Conservation (phyloP, 164 flowering plant species). For the Santalum album region DNA sequence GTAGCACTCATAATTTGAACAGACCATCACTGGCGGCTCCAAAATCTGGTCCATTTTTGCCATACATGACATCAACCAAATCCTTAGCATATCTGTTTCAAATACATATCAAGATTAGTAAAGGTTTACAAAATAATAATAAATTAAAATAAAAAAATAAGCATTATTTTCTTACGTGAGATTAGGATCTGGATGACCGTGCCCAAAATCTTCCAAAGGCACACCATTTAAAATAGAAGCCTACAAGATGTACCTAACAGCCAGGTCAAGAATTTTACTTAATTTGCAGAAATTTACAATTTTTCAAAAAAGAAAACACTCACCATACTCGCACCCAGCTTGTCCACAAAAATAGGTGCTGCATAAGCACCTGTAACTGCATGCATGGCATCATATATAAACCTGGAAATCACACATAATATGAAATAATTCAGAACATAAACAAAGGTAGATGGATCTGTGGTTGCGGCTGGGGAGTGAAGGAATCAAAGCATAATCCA, state of each 20-base stretch:
- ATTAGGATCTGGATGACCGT: slow-evolving; percentile 99
- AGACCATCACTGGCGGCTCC: slow-evolving; percentile 99
- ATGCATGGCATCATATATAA: slow-evolving; percentile 97
- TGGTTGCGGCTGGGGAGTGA: too few relatives aligned
- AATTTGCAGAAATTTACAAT: not conserved
- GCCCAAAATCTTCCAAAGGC: slow-evolving; percentile 96
- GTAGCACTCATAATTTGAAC: slow-evolving; percentile 8
- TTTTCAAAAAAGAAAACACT: slow-evolving; percentile 12
- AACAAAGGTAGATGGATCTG: not conserved
- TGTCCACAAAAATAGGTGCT: slow-evolving; percentile 89
- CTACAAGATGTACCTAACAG: slow-evolving; percentile 34
- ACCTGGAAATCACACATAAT: slow-evolving; percentile 42
- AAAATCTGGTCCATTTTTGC: slow-evolving; percentile 79
- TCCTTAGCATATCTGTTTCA: slow-evolving; percentile 86
- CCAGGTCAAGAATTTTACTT: slow-evolving; percentile 10
- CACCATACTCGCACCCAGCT: slow-evolving; percentile 75
- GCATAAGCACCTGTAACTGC: slow-evolving; percentile 99
- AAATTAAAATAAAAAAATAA: not conserved
- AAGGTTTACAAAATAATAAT: not conserved
- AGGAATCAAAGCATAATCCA: too few relatives aligned
- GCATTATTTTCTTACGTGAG: slow-evolving; percentile 70
- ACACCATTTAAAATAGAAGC: slow-evolving; percentile 84
- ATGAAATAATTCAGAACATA: not conserved
- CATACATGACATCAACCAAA: slow-evolving; percentile 74
- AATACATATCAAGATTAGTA: slow-evolving; percentile 1